These are phyloP conservation scores for Kodamaea kakaduensis DNA, from an alignment of 805 yeast species.

Conservation along the genomic window DNA sequence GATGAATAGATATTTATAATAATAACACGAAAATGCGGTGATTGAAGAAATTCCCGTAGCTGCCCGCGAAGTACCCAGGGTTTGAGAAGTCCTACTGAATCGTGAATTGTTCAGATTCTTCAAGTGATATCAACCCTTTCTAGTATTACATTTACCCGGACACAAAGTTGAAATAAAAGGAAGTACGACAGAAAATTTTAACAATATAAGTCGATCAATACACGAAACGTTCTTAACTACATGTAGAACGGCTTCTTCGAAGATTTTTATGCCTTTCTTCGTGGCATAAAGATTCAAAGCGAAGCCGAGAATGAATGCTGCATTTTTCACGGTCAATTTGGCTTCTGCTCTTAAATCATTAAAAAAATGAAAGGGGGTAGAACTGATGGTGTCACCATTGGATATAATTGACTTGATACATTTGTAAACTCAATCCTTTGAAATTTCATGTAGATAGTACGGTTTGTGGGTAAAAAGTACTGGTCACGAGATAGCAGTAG, in stretches of 20 bases:
- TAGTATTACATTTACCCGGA: no score
- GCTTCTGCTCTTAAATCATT: conserved; percentile 13
- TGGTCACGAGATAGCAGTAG: no score
- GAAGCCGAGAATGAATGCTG: conserved; percentile 25
- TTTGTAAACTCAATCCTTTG: no score
- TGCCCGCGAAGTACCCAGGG: no score
- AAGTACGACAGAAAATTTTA: background rate
- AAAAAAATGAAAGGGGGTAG: conserved; percentile 23
- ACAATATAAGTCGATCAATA: conserved; percentile 2
- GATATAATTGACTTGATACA: conserved; percentile 33
- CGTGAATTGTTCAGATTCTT: no score
- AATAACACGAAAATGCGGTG: no score
- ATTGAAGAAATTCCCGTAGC: no score
- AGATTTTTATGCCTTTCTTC: conserved; percentile 26
- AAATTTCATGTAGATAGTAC: no score
- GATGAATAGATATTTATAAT: no score
- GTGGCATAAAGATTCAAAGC: conserved; percentile 33
- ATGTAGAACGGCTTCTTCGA: conserved; percentile 28
- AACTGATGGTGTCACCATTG: conserved; percentile 20
- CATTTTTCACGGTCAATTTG: conserved; percentile 18
- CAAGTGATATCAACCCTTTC: no score
- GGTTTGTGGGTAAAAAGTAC: no score
- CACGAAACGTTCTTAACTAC: background rate
- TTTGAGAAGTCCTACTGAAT: no score
- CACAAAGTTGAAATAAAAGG: background rate